Conservation (phyloP, 192 early-diverging fungal genomes). For the Backusella westeae region DNA sequence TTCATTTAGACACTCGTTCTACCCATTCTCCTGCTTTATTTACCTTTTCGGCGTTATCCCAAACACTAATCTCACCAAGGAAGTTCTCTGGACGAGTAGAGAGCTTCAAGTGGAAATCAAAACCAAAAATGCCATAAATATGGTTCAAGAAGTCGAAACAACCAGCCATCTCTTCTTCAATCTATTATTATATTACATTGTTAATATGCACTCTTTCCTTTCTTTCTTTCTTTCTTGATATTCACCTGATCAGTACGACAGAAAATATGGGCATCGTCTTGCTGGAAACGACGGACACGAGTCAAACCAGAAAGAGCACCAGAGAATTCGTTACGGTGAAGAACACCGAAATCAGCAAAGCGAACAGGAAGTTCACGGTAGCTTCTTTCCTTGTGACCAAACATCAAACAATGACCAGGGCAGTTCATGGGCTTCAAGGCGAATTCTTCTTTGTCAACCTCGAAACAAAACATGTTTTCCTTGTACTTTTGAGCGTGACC, state of each 20-base stretch:
- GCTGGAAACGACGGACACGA: slow-evolving; percentile 97
- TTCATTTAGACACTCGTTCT: not conserved
- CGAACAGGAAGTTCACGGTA: slow-evolving; percentile 96
- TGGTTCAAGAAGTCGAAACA: slow-evolving; percentile 87
- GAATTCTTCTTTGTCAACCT: slow-evolving; percentile 96
- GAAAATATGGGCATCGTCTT: slow-evolving; percentile 99
- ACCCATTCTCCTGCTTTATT: not conserved
- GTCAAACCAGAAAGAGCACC: slow-evolving; percentile 94
- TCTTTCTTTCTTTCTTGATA: slow-evolving; percentile 3
- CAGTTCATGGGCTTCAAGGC: slow-evolving; percentile 99
- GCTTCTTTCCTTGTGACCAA: slow-evolving; percentile 86
- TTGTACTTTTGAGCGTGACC: slow-evolving; percentile 97
- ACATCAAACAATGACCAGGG: slow-evolving; percentile 98
- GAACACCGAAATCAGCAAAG: slow-evolving; percentile 96
- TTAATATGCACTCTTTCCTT: not conserved
- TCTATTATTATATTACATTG: slow-evolving; percentile 30
- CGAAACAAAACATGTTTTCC: slow-evolving; percentile 95
- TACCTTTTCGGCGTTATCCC: slow-evolving; percentile 90
- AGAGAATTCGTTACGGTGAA: slow-evolving; percentile 93
- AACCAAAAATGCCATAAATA: slow-evolving; percentile 94
- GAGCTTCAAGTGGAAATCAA: slow-evolving; percentile 85
- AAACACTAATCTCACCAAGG: slow-evolving; percentile 85
- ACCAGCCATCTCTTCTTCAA: slow-evolving; percentile 79
- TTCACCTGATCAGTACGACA: slow-evolving; percentile 78
- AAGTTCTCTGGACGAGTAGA: slow-evolving; percentile 97